A percentile compares a stretch with the other conserved stretches of the same genome.
These are phyloP conservation scores for Poa annua DNA, from an alignment of 176 grass and related monocot species.

Conservation along the genomic window DNA sequence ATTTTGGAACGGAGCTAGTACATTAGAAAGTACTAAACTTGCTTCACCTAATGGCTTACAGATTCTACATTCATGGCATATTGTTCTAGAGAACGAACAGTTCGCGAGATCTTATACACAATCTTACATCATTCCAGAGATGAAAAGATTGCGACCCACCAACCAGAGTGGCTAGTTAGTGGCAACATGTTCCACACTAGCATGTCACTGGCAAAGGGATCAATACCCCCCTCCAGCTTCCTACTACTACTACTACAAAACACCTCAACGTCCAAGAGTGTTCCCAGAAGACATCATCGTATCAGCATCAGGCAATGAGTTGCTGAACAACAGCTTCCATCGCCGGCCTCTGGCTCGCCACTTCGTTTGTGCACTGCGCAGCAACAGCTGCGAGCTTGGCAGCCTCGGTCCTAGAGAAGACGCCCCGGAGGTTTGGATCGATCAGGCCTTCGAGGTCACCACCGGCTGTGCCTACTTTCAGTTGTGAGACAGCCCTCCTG, in stretches of 20 bases:
- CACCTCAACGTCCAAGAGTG: background rate
- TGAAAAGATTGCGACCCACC: slow-evolving; percentile 7
- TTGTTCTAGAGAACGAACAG: background rate
- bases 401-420: slow-evolving; percentile 67
- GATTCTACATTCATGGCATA: slow-evolving; percentile 1
- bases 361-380: slow-evolving; percentile 58
- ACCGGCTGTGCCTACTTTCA: slow-evolving; percentile 27
- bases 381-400: slow-evolving; percentile 57
- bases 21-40: slow-evolving; percentile 14
- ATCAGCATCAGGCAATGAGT: slow-evolving; percentile 42
- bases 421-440: slow-evolving; percentile 51
- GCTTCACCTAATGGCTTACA: background rate
- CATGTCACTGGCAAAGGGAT: slow-evolving; percentile 50
- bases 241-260: slow-evolving; percentile 33
- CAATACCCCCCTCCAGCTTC: slow-evolving; percentile 33
- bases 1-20: no score
- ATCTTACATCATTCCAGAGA: background rate
- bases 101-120: slow-evolving; percentile 4
- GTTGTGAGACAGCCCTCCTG: slow-evolving; percentile 58
- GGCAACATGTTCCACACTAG: slow-evolving; percentile 5
- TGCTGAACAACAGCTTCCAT: slow-evolving; percentile 81
- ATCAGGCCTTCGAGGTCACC: slow-evolving; percentile 55
- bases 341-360: slow-evolving; percentile 52
- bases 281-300: slow-evolving; percentile 34
- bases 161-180: background rate